Conservation (phyloP, 768 basidiomycete genomes). For the Infundibulicybe gibba region DNA sequence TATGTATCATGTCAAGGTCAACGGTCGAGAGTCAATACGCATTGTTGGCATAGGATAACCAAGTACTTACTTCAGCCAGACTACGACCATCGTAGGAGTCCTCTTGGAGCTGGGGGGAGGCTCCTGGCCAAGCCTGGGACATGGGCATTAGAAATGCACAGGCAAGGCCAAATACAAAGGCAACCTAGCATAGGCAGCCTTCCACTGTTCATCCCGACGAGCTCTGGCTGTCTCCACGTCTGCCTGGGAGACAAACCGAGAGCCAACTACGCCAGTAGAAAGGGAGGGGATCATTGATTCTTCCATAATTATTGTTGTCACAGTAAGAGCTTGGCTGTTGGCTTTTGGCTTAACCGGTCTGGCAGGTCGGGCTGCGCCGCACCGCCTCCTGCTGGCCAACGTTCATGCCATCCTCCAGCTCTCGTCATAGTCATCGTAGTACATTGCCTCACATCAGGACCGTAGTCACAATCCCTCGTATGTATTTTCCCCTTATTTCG, state of each 20-base stretch:
- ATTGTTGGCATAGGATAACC: slow-evolving; percentile 10
- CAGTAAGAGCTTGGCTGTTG: not conserved
- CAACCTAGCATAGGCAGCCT: slow-evolving; percentile 82
- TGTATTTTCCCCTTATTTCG: slow-evolving; percentile 18
- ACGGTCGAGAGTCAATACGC: slow-evolving; percentile 44
- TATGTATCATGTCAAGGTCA: slow-evolving; percentile 42
- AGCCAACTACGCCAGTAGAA: slow-evolving; percentile 69
- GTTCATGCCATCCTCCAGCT: slow-evolving; percentile 28
- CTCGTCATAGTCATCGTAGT: slow-evolving; percentile 30
- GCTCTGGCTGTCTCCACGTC: slow-evolving; percentile 74
- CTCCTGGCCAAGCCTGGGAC: slow-evolving; percentile 71
- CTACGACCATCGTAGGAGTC: slow-evolving; percentile 83
- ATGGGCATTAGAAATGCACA: not conserved
- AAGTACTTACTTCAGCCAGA: slow-evolving; percentile 74
- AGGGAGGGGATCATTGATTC: slow-evolving; percentile 68
- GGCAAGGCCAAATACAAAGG: too few species aligned
- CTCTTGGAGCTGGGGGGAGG: slow-evolving; percentile 76
- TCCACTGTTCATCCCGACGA: slow-evolving; percentile 82
- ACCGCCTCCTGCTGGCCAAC: slow-evolving; percentile 22
- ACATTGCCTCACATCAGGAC: slow-evolving; percentile 37
- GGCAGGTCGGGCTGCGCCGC: not conserved
- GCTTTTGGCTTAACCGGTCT: not conserved
- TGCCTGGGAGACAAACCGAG: slow-evolving; percentile 78
- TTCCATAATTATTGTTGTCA: slow-evolving; percentile 41
- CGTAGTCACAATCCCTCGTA: slow-evolving; percentile 71